Base-by-base conservation (phyloP, 345 rosid species). In the Mercurialis annua region DNA sequence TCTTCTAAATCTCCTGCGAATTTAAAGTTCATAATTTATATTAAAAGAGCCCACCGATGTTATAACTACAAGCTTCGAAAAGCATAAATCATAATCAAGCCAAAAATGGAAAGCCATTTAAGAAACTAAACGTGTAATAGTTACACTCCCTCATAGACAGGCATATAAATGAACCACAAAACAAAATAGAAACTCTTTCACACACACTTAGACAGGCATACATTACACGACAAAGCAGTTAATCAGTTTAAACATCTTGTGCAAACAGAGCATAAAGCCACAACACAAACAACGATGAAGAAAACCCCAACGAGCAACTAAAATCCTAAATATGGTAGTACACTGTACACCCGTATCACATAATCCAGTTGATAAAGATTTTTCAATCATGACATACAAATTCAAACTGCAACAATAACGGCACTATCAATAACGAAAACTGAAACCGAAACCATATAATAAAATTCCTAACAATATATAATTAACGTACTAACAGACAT, bases 1-100 rank as follows among this genome's bases (percentile, higher is more conserved):
- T 77, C 75, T 78, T 77, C 60, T 62, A 56, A 76, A 67, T 74
- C 60, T 71, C 73, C 91, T 86, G 84, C 60, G 50, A 9, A 66
- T 63, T 18, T 38, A 40, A 11, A 56, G 16, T 67, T 1, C 2
- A 40, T 3, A 3, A 34, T 34, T 34, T 34, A 34, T 7, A 40
- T 7, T 7, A 63, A 62, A 62, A 47, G 54, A 56, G n/a, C 33
- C 24, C 31, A 20, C 18, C 36, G 33, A 49, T 30, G n/a, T 56
- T 14, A 51, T 17, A 65, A 27, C 42, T 31, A 59, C 1, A 10
- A 9, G 70, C 42, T 29, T n/a, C 48, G 58, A 18, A 11, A 51
- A 51, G 23, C 36, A 57, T 26, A 44, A 44, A 52, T 27, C 33
- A 2, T 57, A 63, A 50, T 38, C 38, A 52, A 18, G 31, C 58